These are phyloP conservation scores for Xylaria bambusicola DNA, from an alignment of 495 filamentous ascomycete species.

Conservation along the genomic window DNA sequence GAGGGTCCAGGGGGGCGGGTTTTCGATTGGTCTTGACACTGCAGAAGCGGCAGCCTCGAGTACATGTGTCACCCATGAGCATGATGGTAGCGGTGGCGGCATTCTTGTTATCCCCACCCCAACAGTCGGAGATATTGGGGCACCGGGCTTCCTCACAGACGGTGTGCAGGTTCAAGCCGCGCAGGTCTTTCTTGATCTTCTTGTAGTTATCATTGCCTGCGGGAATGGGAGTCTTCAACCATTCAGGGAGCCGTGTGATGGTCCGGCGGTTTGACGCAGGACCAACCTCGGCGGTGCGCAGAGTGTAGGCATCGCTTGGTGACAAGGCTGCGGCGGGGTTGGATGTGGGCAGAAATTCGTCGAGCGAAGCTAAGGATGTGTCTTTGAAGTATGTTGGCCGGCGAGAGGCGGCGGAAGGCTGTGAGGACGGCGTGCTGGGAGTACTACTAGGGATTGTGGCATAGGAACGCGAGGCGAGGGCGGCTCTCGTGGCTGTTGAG, in stretches of 20 bases:
- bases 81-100: slow-evolving; percentile 97
- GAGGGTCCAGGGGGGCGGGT: slow-evolving; percentile 84
- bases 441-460: slow-evolving; percentile 31
- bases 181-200: slow-evolving; percentile 88
- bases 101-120: slow-evolving; percentile 86
- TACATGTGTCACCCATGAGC: slow-evolving; percentile 99
- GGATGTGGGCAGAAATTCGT: slow-evolving; percentile 70
- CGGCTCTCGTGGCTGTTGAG: slow-evolving; percentile 13
- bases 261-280: slow-evolving; percentile 79
- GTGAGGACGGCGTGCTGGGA: slow-evolving; percentile 18
- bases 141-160: slow-evolving; percentile 98
- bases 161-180: slow-evolving; percentile 87
- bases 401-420: slow-evolving; percentile 22
- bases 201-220: slow-evolving; percentile 75
- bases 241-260: slow-evolving; percentile 87
- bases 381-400: slow-evolving; percentile 78
- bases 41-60: slow-evolving; percentile 95
- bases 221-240: slow-evolving; percentile 96
- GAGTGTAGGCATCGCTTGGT: slow-evolving; percentile 61
- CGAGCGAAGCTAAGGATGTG: slow-evolving; percentile 80
- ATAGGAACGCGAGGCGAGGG: slow-evolving; percentile 24
- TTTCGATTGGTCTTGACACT: slow-evolving; percentile 83
- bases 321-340: slow-evolving; percentile 44
- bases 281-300: slow-evolving; percentile 77
- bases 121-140: slow-evolving; percentile 97